phyloP scores from a whole-genome alignment of 352 stramenopile species.

The Salisapilia sapeloensis region DNA sequence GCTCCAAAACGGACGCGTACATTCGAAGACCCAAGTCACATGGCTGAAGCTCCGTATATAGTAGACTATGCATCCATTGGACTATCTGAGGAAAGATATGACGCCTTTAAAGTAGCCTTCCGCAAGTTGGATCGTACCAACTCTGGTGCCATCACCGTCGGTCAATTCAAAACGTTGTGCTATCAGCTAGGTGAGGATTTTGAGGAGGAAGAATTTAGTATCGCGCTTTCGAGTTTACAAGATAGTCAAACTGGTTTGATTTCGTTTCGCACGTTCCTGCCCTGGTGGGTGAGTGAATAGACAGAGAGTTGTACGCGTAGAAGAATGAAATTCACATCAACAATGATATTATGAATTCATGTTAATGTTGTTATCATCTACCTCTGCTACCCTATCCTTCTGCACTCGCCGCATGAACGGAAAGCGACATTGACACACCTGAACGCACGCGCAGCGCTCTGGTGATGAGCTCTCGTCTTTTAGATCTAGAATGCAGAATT shows the following conservation, averaged over 20 bases:
- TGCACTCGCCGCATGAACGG: too few relatives aligned
- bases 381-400: too few relatives aligned
- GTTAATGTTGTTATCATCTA: too few relatives aligned
- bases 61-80: constrained; percentile 28
- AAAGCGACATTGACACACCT: constrained; percentile 10
- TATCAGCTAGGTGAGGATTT: constrained; percentile 38
- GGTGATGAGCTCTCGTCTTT: constrained; percentile 41
- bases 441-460: constrained; percentile 30
- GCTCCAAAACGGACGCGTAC: too few relatives aligned
- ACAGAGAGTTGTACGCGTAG: neutral
- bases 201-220: constrained; percentile 31
- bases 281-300: constrained; percentile 44
- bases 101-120: constrained; percentile 42
- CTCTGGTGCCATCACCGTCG: constrained; percentile 27
- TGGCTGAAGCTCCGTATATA: constrained; percentile 14
- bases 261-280: constrained; percentile 39
- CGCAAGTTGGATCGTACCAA: constrained; percentile 22
- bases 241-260: constrained; percentile 35
- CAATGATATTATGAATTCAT: too few relatives aligned
- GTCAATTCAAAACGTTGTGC: constrained; percentile 35
- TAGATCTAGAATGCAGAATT: constrained; percentile 36
- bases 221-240: constrained; percentile 23
- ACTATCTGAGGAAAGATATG: constrained; percentile 24
- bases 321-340: too few relatives aligned
- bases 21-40: too few relatives aligned